A percentile compares a stretch with the other conserved stretches of the same genome.
Conservation (phyloP, 169 alveolate species). For the Perkinsus chesapeaki region DNA sequence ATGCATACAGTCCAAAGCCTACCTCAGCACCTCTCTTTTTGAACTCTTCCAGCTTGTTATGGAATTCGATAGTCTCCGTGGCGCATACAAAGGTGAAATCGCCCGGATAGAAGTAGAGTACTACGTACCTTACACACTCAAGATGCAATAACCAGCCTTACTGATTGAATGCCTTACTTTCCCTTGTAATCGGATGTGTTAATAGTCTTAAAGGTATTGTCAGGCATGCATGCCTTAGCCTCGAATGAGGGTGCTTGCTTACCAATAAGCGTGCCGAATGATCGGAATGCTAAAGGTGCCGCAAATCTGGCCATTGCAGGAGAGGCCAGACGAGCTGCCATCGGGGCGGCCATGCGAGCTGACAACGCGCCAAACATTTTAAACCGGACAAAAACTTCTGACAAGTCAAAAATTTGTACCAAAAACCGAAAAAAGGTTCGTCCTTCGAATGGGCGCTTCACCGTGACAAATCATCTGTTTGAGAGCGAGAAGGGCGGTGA, state of each 20-base stretch:
- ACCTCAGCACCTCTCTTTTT: slow-evolving; percentile 24
- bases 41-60: slow-evolving; percentile 57
- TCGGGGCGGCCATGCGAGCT: background rate
- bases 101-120: slow-evolving; percentile 73
- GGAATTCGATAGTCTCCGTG: slow-evolving; percentile 63
- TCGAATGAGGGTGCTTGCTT: slow-evolving; percentile 68
- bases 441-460: too few species aligned
- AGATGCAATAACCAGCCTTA: background rate
- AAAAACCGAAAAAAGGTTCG: background rate
- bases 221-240: slow-evolving; percentile 49
- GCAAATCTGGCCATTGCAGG: background rate
- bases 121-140: slow-evolving; percentile 33
- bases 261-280: slow-evolving; percentile 6
- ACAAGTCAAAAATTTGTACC: background rate
- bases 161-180: slow-evolving; percentile 9
- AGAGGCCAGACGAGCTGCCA: background rate
- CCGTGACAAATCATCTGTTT: too few species aligned
- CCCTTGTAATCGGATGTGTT: slow-evolving; percentile 57
- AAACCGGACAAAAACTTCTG: background rate
- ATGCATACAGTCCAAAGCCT: background rate
- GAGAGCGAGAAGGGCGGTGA: background rate
- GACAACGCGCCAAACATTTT: background rate
- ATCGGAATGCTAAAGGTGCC: background rate
- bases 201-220: slow-evolving; percentile 44
- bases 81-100: slow-evolving; percentile 83